phyloP scores from a whole-genome alignment of 495 filamentous ascomycete genomes.

The Neurospora hispaniola region DNA sequence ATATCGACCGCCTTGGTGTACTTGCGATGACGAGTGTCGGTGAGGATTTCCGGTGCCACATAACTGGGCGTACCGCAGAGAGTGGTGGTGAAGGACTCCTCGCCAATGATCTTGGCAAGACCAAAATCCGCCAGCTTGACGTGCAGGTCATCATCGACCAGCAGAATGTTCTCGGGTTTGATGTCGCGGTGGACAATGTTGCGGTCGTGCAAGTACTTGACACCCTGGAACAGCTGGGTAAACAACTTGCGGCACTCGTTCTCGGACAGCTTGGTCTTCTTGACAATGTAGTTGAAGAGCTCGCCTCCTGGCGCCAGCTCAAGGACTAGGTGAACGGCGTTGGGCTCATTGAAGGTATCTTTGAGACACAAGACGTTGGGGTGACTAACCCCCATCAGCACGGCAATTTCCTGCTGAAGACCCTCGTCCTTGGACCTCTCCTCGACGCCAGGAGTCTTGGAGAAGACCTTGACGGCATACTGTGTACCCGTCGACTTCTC shows the following conservation, averaged over 20 bases:
- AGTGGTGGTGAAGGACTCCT: slow-evolving; percentile 96
- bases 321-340: slow-evolving; percentile 83
- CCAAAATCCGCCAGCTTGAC: slow-evolving; percentile 97
- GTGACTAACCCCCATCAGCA: slow-evolving; percentile 92
- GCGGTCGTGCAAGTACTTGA: slow-evolving; percentile 95
- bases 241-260: slow-evolving; percentile 77
- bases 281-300: slow-evolving; percentile 87
- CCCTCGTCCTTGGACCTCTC: slow-evolving; percentile 75
- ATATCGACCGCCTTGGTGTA: slow-evolving; percentile 95
- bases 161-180: slow-evolving; percentile 95
- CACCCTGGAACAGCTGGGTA: slow-evolving; percentile 79
- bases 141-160: slow-evolving; percentile 69
- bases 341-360: slow-evolving; percentile 86
- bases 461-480: slow-evolving; percentile 92
- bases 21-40: slow-evolving; percentile 62
- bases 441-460: slow-evolving; percentile 64
- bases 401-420: slow-evolving; percentile 89
- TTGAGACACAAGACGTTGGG: slow-evolving; percentile 92
- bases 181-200: slow-evolving; percentile 98
- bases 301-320: slow-evolving; percentile 90
- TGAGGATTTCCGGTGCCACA: slow-evolving; percentile 91
- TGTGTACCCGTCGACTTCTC: slow-evolving; percentile 73
- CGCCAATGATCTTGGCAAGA: slow-evolving; percentile 95
- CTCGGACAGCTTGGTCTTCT: slow-evolving; percentile 79
- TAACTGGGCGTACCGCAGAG: slow-evolving; percentile 94